A percentile compares a stretch with the other conserved stretches of the same genome.
Conservation (phyloP, 2,329 filamentous ascomycete genomes). For the Botrytis hyacinthi region DNA sequence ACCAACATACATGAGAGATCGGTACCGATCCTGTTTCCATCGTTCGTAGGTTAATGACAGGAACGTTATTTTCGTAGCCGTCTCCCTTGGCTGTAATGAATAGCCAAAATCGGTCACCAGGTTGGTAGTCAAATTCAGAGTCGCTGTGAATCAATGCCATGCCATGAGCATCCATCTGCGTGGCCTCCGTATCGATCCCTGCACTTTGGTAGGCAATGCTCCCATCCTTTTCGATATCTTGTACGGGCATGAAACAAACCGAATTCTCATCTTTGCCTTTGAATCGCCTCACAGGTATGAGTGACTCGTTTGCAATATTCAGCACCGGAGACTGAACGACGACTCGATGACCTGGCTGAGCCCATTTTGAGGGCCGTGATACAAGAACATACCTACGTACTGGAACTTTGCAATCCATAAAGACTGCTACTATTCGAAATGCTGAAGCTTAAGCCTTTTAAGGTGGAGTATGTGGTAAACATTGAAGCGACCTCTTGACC, state of each 20-base stretch:
- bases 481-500: neutral
- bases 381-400: slow-evolving; percentile 31
- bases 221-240: slow-evolving; percentile 32
- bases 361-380: slow-evolving; percentile 28
- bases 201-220: slow-evolving; percentile 24
- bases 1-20: slow-evolving; percentile 32
- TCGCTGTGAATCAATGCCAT: slow-evolving; percentile 26
- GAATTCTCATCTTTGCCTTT: slow-evolving; percentile 27
- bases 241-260: slow-evolving; percentile 28
- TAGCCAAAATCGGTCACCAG: slow-evolving; percentile 31
- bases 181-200: slow-evolving; percentile 18
- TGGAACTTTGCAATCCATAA: slow-evolving; percentile 25
- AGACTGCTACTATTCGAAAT: neutral
- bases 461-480: neutral
- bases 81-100: slow-evolving; percentile 18
- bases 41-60: slow-evolving; percentile 33
- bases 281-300: slow-evolving; percentile 29
- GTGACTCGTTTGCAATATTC: slow-evolving; percentile 19
- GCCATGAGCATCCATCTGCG: slow-evolving; percentile 28
- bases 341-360: slow-evolving; percentile 24
- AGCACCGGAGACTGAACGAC: slow-evolving; percentile 31
- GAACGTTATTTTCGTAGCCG: slow-evolving; percentile 18
- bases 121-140: slow-evolving; percentile 25
- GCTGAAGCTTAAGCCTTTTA: neutral
- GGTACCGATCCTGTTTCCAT: slow-evolving; percentile 24